Conservation (phyloP, 805 yeast species). For the Candida arabinofermentans region DNA sequence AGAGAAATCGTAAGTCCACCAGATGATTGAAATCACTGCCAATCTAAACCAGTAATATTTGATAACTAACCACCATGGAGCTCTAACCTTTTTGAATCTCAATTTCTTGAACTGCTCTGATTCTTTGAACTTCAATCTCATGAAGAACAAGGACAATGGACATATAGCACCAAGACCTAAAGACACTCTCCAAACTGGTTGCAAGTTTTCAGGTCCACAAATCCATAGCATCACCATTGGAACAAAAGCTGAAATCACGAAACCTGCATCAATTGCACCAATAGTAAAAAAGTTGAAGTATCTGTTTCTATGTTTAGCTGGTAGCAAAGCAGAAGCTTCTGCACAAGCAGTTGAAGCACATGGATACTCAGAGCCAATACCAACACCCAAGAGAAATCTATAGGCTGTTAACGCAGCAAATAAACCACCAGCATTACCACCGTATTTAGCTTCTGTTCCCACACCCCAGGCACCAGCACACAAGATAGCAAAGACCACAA, state of each 20-base stretch:
- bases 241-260: constrained; percentile 77
- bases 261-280: constrained; percentile 82
- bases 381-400: constrained; percentile 83
- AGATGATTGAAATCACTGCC: constrained; percentile 62
- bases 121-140: constrained; percentile 75
- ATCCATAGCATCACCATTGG: constrained; percentile 86
- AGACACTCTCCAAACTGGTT: constrained; percentile 88
- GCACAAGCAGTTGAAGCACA: constrained; percentile 94
- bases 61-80: constrained; percentile 66
- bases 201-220: constrained; percentile 63
- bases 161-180: constrained; percentile 88
- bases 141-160: constrained; percentile 70
- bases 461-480: constrained; percentile 89
- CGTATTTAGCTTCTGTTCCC: constrained; percentile 31
- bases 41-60: constrained; percentile 86
- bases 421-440: constrained; percentile 66
- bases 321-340: constrained; percentile 76
- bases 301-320: constrained; percentile 84
- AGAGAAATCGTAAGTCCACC: constrained; percentile 91
- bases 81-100: constrained; percentile 57
- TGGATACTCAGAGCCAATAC: constrained; percentile 94
- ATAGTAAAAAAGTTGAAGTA: constrained; percentile 89
- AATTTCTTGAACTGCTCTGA: constrained; percentile 66
- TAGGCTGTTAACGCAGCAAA: constrained; percentile 82
- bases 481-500: constrained; percentile 73